Percentiles rank a stretch among this genome's conserved stretches.
These are phyloP conservation scores for Malus sylvestris DNA, from an alignment of 306 rosid genomes.

Conservation along the genomic window DNA sequence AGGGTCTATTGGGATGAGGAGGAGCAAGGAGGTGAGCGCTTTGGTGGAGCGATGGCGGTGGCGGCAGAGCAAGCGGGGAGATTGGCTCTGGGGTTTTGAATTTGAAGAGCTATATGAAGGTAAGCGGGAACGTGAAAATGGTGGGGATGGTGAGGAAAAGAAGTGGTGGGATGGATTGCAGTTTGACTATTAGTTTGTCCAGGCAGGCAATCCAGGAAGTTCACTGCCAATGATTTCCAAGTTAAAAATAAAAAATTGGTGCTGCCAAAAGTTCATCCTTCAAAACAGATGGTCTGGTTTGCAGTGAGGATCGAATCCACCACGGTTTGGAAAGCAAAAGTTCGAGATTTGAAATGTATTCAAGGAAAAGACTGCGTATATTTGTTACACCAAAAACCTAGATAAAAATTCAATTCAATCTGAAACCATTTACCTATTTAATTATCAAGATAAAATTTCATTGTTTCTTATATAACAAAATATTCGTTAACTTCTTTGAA, in stretches of 20 bases:
- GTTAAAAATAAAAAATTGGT: background rate
- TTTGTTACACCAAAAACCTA: too few relatives aligned
- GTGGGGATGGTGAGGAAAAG: slow-evolving; percentile 1
- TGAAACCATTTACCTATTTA: too few relatives aligned
- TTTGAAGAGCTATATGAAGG: slow-evolving; percentile 1
- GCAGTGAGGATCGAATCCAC: background rate
- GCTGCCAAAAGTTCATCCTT: background rate
- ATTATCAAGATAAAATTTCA: too few relatives aligned
- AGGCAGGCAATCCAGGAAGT: slow-evolving; percentile 2
- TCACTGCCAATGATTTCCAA: slow-evolving; percentile 6
- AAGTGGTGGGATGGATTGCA: slow-evolving; percentile 2
- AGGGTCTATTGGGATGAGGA: slow-evolving; percentile 2
- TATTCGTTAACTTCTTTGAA: too few relatives aligned
- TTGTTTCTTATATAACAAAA: too few relatives aligned
- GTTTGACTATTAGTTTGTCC: background rate
- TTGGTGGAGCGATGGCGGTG: background rate
- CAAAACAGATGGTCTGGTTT: background rate
- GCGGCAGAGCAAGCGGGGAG: background rate
- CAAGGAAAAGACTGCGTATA: background rate
- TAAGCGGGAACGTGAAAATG: slow-evolving; percentile 8
- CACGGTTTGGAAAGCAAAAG: background rate
- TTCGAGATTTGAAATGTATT: background rate
- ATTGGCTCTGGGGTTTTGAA: slow-evolving; percentile 3
- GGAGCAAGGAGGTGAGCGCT: background rate
- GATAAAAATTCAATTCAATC: too few relatives aligned